Evolutionary conservation across 169 alveolate genomes (phyloP).

Genomic region (Plasmodium vinckei): DNA sequence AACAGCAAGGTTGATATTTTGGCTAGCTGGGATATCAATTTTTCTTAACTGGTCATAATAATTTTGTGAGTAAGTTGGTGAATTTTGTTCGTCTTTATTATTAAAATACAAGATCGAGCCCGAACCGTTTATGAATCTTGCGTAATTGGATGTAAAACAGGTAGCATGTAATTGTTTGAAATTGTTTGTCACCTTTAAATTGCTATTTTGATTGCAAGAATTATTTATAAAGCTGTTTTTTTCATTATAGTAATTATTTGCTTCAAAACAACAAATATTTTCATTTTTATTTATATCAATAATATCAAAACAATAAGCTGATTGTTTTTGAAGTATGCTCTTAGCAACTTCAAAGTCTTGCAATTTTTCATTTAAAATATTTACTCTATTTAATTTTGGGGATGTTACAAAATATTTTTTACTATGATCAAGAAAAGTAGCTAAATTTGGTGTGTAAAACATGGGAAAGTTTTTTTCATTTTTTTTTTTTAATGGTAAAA

Average conservation of each 20-base stretch:
- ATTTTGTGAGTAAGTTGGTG: no score
- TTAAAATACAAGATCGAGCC: constrained; percentile 55
- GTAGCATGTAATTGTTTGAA: constrained; percentile 21
- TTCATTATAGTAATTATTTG: constrained; percentile 8
- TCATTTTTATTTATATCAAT: constrained; percentile 34
- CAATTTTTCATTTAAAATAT: constrained; percentile 16
- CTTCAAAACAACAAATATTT: constrained; percentile 19
- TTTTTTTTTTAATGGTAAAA: constrained; percentile 16
- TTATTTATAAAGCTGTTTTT: constrained; percentile 15
- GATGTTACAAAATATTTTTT: constrained; percentile 14
- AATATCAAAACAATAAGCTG: constrained; percentile 67
- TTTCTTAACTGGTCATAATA: no score
- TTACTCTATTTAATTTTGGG: constrained; percentile 7
- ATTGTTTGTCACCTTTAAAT: background rate
- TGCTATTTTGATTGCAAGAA: background rate
- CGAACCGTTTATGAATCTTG: constrained; percentile 67
- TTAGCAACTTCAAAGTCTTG: constrained; percentile 9
- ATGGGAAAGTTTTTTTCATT: background rate
- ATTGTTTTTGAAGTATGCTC: constrained; percentile 2
- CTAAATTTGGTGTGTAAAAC: constrained; percentile 56
- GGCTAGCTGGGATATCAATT: background rate
- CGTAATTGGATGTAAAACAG: constrained; percentile 75
- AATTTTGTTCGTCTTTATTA: background rate
- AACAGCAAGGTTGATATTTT: background rate
- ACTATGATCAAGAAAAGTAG: constrained; percentile 47